phyloP scores from a whole-genome alignment of 495 filamentous ascomycete species.

The Trichoderma erinaceum region DNA sequence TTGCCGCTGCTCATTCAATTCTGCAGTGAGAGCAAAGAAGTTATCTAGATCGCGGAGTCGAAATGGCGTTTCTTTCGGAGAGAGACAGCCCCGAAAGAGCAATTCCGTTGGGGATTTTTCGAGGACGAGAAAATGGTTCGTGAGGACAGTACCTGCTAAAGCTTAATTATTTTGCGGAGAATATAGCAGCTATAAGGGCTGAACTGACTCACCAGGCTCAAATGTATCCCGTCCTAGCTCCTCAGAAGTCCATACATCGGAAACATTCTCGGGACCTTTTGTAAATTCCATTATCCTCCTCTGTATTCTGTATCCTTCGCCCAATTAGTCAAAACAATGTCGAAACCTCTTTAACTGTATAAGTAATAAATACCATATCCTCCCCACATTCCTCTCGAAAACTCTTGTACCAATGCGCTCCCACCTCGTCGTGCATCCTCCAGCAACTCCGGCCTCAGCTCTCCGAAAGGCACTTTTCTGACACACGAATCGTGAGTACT shows the following conservation, averaged over 20 bases:
- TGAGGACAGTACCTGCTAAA: neutral
- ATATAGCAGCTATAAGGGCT: neutral
- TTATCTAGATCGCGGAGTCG: neutral
- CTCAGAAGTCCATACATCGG: neutral
- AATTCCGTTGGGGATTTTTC: neutral
- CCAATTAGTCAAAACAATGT: neutral
- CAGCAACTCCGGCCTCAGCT: neutral
- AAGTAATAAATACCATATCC: neutral
- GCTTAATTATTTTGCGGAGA: neutral
- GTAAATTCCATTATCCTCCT: neutral
- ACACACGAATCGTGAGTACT: neutral
- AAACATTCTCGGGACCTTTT: neutral
- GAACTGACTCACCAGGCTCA: neutral
- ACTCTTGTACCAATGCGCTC: neutral
- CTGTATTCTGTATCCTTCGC: neutral
- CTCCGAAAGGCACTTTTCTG: neutral
- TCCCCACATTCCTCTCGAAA: neutral
- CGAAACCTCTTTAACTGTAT: neutral
- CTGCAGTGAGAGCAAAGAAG: neutral
- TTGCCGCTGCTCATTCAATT: neutral
- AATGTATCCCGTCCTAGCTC: neutral
- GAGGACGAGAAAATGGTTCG: neutral
- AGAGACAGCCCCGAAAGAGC: neutral
- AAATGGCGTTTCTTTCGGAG: neutral
- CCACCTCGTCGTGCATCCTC: neutral